Evolutionary conservation across 73 alveolate genomes (phyloP), one percentile per base, ranked within the genome.

Genomic region (Paramecium sonneborni): DNA sequence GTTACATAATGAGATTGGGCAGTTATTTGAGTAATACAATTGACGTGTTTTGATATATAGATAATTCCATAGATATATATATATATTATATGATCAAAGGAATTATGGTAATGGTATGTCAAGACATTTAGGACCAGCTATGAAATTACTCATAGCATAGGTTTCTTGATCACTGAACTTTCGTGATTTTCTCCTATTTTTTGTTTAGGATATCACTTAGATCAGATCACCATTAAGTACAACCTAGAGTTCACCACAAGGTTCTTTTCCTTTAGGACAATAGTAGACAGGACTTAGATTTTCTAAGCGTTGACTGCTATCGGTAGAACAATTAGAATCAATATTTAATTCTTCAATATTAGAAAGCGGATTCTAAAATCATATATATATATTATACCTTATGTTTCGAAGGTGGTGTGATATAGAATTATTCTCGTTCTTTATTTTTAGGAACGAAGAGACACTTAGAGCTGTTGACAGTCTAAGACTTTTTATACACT

Each of bases 61-160:
- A 52, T 52, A 52, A 35, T 35, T 35, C 43, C 43, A 35, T 35
- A 35, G 43, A 35, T 52, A 52, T 62, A 5, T 62, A 41, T 41
- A 41, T 41, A 41, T 41, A n/a, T n/a, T n/a, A 41, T 41, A 62
- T 62, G 46, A 62, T 62, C 84, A 62, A 62, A 62, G 84, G 90
- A 79, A 79, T 48, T 23, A 18, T 3, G 90, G 90, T 0, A 21
- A 32, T 41, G 90, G 90, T 12, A 79, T 79, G 72, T 79, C 90
- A n/a, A 46, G 8, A 62, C 90, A 30, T 44, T 79, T 79, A 18
- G 90, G 90, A 24, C 90, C 90, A 11, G 74, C 72, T 20, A 24
- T 79, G 48, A 79, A 79, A 43, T 39, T 44, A 46, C 90, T 79
- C 90, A 79, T 79, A 10, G 90, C 90, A 79, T 79, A 79, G 11